A percentile compares a stretch with the other conserved stretches of the same genome.
phyloP scores from a whole-genome alignment of 768 basidiomycete genomes.

The Vararia minispora region DNA sequence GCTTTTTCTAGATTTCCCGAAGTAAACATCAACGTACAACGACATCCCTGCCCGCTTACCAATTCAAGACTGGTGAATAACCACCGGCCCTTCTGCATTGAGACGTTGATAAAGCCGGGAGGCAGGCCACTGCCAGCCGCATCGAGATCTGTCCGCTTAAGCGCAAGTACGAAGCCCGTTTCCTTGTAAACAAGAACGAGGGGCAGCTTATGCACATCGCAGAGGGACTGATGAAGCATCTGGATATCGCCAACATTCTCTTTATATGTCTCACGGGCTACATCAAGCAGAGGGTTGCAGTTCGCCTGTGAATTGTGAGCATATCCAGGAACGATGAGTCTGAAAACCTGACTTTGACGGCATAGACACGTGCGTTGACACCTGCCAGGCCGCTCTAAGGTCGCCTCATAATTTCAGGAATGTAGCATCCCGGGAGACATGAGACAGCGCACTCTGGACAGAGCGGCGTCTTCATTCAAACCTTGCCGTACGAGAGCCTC shows the following conservation, averaged over 20 bases:
- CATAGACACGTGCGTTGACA: slow-evolving; percentile 78
- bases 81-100: slow-evolving; percentile 57
- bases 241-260: slow-evolving; percentile 89
- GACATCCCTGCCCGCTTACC: slow-evolving; percentile 30
- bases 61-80: slow-evolving; percentile 73
- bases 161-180: slow-evolving; percentile 57
- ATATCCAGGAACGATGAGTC: background rate
- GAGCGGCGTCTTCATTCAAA: slow-evolving; percentile 61
- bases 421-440: background rate
- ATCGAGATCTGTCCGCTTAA: slow-evolving; percentile 60
- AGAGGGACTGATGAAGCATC: slow-evolving; percentile 45
- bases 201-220: slow-evolving; percentile 54
- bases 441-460: slow-evolving; percentile 39
- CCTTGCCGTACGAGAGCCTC: slow-evolving; percentile 44
- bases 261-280: slow-evolving; percentile 89
- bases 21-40: background rate
- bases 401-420: background rate
- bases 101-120: slow-evolving; percentile 57
- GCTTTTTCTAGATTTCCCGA: slow-evolving; percentile 51
- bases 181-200: slow-evolving; percentile 62
- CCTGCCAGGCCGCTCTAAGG: slow-evolving; percentile 58
- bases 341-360: slow-evolving; percentile 47
- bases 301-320: slow-evolving; percentile 39
- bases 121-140: slow-evolving; percentile 52
- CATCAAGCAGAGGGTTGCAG: slow-evolving; percentile 76